Percentiles rank a stretch among this genome's conserved stretches.
These are phyloP conservation scores for Dendrothele bispora DNA, from an alignment of 768 basidiomycete genomes.

Conservation along the genomic window DNA sequence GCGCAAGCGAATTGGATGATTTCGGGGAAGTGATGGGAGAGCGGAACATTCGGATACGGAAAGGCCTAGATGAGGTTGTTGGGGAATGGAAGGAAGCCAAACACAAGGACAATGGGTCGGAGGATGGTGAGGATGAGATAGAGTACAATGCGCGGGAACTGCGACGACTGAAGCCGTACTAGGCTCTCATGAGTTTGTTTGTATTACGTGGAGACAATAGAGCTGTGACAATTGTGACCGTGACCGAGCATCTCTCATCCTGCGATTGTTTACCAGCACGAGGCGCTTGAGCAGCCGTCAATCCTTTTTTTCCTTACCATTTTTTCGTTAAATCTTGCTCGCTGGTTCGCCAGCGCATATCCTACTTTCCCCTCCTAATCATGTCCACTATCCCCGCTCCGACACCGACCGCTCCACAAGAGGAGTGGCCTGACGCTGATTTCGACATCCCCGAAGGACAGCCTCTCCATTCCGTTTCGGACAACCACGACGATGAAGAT, in stretches of 20 bases:
- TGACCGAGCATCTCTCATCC: not conserved
- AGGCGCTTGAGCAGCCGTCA: conserved; percentile 24
- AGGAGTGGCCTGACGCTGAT: conserved; percentile 88
- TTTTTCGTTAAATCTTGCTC: conserved; percentile 19
- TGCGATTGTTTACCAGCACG: conserved; percentile 25
- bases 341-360: conserved; percentile 21
- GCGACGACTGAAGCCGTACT: conserved; percentile 66
- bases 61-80: conserved; percentile 58
- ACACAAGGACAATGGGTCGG: conserved; percentile 23
- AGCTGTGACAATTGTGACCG: not conserved
- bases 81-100: conserved; percentile 37
- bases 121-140: conserved; percentile 49
- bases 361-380: conserved; percentile 14
- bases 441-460: conserved; percentile 82
- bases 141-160: conserved; percentile 59
- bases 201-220: conserved; percentile 16
- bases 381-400: conserved; percentile 68
- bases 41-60: conserved; percentile 64
- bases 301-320: conserved; percentile 16
- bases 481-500: conserved; percentile 62
- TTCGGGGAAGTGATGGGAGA: conserved; percentile 79
- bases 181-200: conserved; percentile 23
- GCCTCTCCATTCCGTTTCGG: conserved; percentile 60
- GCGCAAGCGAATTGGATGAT: conserved; percentile 52
- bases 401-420: conserved; percentile 49